Conservation (phyloP, 805 yeast species). For the Spathaspora passalidarum region DNA sequence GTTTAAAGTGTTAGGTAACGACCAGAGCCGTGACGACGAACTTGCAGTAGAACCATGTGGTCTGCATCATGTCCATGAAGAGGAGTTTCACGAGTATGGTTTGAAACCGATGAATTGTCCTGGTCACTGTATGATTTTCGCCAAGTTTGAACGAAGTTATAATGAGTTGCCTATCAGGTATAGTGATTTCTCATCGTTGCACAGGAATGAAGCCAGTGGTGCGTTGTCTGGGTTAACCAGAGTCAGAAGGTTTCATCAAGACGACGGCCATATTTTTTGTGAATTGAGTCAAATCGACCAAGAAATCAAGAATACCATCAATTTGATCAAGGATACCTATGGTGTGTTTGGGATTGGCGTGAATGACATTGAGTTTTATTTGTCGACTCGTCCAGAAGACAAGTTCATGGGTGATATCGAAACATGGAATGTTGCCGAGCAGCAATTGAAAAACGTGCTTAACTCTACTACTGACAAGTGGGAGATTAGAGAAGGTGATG, state of each 20-base stretch:
- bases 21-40: constrained; percentile 25
- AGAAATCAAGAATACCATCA: constrained; percentile 72
- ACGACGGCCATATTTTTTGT: constrained; percentile 97
- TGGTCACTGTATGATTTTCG: constrained; percentile 86
- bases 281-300: constrained; percentile 66
- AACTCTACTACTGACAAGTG: constrained; percentile 50
- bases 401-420: constrained; percentile 70
- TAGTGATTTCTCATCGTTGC: constrained; percentile 88
- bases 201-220: constrained; percentile 93
- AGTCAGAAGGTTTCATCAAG: constrained; percentile 94
- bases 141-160: constrained; percentile 72
- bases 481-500: constrained; percentile 86
- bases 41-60: constrained; percentile 8
- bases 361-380: constrained; percentile 54
- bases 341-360: constrained; percentile 54
- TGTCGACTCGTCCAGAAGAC: constrained; percentile 83
- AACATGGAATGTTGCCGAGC: constrained; percentile 85
- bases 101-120: constrained; percentile 96
- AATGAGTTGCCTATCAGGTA: constrained; percentile 82
- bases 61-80: constrained; percentile 10
- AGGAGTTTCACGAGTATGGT: constrained; percentile 52
- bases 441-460: constrained; percentile 57
- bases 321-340: constrained; percentile 74
- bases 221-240: constrained; percentile 90
- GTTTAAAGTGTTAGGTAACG: constrained; percentile 78